Base-by-base conservation (phyloP, 164 flowering plant genomes). In the Cinnamomum chago region DNA sequence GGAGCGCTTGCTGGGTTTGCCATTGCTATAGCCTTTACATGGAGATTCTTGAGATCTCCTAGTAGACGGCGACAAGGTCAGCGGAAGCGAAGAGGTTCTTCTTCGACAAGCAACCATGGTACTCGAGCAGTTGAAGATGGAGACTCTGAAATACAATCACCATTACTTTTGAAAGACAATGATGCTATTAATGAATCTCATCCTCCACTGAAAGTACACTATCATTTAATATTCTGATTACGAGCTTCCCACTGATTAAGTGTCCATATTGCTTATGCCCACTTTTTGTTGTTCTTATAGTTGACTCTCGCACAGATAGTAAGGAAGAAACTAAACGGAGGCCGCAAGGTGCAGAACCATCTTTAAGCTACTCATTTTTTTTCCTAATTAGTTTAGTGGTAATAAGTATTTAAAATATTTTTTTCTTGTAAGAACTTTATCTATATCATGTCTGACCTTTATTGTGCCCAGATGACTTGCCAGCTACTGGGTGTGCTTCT, bases 1-100 rank as follows among this genome's bases (percentile, higher is more conserved):
- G 85, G 83, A 72, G 83, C 83, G 62, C 24, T 81, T 67, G 83
- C 83, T 66, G 85, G 85, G 58, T 80, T 82, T 58, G 85, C 85
- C 12, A 68, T 82, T 71, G 85, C 85, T 51, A 14, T 82, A 64
- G 72, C 79, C 58, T 82, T 82, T 64, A 71, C 83, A 11, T 82
- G 82, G 85, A 82, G 78, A 76, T 82, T 82, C 62, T 71, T 80
- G 70, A 82, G 79, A 62, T 55, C 81, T 5, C 76, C 80, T 20
- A 66, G 68, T 1, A 73, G 77, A 75, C 67, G 55, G 10, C 76
- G 65, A 50, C 77, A 72, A 70, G 75, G 30, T 70, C 81, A 70
- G 58, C 75, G 18, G 27, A 79, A 80, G 76, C 35, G 62, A 75
- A 73, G 50, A 70, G 75, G 76, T 75, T 70, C 84, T 75, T 62